Evolutionary conservation across 116 monocot species (phyloP).

Genomic region (Iris pallida): DNA sequence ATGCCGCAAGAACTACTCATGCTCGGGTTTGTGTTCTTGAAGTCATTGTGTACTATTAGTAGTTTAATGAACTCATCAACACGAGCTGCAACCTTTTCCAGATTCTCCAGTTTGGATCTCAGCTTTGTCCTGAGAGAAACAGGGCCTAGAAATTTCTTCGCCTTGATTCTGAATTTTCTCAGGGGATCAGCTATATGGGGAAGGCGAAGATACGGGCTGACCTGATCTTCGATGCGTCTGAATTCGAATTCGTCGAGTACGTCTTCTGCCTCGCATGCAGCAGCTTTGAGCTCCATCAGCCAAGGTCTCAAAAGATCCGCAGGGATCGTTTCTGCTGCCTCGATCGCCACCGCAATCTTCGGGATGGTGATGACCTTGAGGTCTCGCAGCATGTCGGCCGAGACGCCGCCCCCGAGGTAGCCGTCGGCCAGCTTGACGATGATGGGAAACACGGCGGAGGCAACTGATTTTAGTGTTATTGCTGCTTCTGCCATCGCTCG

Average conservation of each 20-base stretch:
- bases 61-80: background rate
- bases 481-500: no score
- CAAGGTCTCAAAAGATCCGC: background rate
- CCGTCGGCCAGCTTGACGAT: background rate
- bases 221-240: background rate
- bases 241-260: background rate
- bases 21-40: background rate
- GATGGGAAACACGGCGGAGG: background rate
- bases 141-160: background rate
- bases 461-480: no score
- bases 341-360: background rate
- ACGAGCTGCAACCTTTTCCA: background rate
- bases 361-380: background rate
- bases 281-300: conserved; percentile 2
- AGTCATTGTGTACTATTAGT: no score
- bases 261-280: conserved; percentile 2
- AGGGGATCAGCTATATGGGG: no score
- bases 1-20: no score
- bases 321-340: background rate
- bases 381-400: background rate
- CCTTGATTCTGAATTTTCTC: background rate
- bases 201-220: background rate
- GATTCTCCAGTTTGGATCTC: background rate
- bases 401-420: background rate
- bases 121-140: background rate